Evolutionary conservation across 768 basidiomycete genomes (phyloP).

Genomic region (Lyophyllum atratum): DNA sequence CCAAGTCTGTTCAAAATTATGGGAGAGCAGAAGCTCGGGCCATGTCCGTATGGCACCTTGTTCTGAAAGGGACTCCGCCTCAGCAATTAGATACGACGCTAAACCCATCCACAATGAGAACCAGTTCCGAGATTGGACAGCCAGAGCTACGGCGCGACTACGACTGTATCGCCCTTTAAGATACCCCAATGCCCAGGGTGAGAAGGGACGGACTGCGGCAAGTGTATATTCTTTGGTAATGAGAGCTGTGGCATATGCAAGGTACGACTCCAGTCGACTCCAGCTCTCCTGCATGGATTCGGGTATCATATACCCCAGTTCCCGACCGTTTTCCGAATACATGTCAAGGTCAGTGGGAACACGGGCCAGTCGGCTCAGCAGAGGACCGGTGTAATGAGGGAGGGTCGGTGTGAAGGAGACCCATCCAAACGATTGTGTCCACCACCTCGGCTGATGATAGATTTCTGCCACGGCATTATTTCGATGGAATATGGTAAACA

Average conservation of each 20-base stretch:
- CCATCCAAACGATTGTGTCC: slow-evolving; percentile 4
- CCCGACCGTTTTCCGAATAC: neutral
- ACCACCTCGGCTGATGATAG: neutral
- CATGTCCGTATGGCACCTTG: neutral
- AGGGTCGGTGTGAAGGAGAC: neutral
- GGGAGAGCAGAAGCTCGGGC: neutral
- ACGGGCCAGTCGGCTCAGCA: neutral
- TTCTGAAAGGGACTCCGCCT: neutral
- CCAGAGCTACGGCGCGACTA: neutral
- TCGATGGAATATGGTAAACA: neutral
- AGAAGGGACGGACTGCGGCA: slow-evolving; percentile 2
- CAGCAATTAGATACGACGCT: slow-evolving; percentile 8
- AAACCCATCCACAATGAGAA: slow-evolving; percentile 12
- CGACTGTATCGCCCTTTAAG: neutral
- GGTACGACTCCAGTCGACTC: neutral
- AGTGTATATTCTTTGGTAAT: neutral
- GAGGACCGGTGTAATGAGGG: neutral
- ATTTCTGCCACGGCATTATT: neutral
- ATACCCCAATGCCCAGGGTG: slow-evolving; percentile 5
- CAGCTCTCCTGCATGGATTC: neutral
- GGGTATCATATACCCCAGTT: neutral
- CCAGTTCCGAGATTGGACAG: neutral
- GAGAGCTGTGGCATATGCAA: neutral
- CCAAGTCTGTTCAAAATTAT: neutral
- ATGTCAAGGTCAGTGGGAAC: neutral